phyloP scores from a whole-genome alignment of 2,329 filamentous ascomycete genomes.

The Aureobasidium sp. region DNA sequence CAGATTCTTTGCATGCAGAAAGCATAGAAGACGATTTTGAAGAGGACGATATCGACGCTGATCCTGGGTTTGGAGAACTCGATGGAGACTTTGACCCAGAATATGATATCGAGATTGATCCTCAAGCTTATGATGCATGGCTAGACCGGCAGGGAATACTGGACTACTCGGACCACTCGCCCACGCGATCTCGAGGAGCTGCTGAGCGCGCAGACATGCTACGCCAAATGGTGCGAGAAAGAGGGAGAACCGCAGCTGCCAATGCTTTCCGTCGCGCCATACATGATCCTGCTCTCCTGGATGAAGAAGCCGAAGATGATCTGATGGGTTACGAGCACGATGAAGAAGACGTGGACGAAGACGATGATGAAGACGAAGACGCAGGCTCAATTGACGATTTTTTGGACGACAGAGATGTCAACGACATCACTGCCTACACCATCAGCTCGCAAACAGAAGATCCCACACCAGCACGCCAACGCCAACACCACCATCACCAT shows the following conservation, averaged over 20 bases:
- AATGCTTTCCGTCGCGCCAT: too few species aligned
- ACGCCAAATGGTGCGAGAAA: neutral
- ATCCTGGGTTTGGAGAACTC: neutral
- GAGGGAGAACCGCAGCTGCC: too few species aligned
- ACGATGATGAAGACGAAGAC: constrained; percentile 14
- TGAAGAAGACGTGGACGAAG: constrained; percentile 16
- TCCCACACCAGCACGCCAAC: neutral
- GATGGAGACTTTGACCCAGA: neutral
- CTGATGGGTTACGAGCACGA: neutral
- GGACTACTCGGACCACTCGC: neutral
- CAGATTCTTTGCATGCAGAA: constrained; percentile 17
- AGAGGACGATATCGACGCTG: constrained; percentile 28
- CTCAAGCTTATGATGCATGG: neutral
- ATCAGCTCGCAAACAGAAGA: neutral
- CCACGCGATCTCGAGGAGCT: neutral
- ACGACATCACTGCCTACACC: neutral
- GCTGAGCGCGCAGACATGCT: neutral
- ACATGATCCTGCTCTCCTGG: neutral
- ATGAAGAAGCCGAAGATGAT: neutral
- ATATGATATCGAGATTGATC: neutral
- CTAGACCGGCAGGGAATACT: neutral
- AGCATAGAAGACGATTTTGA: constrained; percentile 31
- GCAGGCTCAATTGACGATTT: constrained; percentile 12
- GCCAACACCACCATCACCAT: neutral
- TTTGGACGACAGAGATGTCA: constrained; percentile 18